Evolutionary conservation across 331 rosid genomes (phyloP).

Genomic region (Acacia pycnantha): DNA sequence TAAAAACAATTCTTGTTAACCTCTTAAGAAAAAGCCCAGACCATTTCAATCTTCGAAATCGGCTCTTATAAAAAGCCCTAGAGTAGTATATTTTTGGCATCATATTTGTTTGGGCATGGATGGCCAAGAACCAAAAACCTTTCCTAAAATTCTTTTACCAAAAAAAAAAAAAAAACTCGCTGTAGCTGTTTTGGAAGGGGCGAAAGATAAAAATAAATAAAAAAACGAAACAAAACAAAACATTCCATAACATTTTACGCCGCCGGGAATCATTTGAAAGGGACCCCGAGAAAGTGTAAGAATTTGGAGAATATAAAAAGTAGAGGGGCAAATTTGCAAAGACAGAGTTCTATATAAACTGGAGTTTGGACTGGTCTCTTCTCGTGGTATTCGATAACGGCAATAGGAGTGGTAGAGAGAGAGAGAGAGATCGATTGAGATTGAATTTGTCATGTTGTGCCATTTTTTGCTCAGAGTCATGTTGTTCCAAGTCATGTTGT

Average conservation of each 20-base stretch:
- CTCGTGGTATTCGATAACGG: conserved; percentile 12
- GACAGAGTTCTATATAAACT: conserved; percentile 27
- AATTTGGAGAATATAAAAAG: neutral
- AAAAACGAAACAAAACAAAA: neutral
- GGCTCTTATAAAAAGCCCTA: too few species aligned
- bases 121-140: neutral
- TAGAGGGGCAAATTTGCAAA: conserved; percentile 18
- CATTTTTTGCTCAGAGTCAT: too few species aligned
- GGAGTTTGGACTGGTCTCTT: conserved; percentile 24
- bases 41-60: too few species aligned
- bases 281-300: neutral
- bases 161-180: too few species aligned
- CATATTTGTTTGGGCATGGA: neutral
- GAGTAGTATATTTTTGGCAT: too few species aligned
- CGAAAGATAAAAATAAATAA: too few species aligned
- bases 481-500: too few species aligned
- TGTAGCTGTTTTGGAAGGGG: neutral
- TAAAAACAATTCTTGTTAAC: rapidly evolving
- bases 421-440: conserved; percentile 1
- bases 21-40: too few species aligned
- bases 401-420: neutral
- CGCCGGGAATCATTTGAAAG: neutral
- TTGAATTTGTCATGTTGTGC: conserved; percentile 36
- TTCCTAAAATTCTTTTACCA: too few species aligned
- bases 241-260: neutral